Evolutionary conservation across 2,329 filamentous ascomycete genomes (phyloP).

Genomic region (Ilyonectria robusta): DNA sequence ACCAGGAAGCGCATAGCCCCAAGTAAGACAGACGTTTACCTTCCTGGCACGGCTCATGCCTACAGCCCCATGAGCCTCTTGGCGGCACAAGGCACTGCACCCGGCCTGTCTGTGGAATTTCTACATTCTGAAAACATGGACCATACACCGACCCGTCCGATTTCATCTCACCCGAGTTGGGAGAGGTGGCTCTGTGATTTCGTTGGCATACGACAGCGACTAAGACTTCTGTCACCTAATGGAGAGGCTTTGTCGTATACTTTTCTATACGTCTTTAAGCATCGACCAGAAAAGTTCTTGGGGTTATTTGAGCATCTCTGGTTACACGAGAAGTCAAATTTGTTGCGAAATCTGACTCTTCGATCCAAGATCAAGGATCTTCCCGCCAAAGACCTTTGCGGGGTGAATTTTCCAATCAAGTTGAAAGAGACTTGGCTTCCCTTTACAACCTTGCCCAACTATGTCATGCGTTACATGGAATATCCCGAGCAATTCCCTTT

Average conservation of each 20-base stretch:
- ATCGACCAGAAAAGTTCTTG: conserved; percentile 15
- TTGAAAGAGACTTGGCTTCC: conserved; percentile 34
- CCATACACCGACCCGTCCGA: rapidly evolving
- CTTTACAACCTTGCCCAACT: neutral
- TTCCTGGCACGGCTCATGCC: conserved; percentile 5
- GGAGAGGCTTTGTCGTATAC: conserved; percentile 8
- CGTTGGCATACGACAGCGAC: conserved; percentile 14
- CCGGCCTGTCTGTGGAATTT: conserved; percentile 7
- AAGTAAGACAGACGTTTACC: conserved; percentile 17
- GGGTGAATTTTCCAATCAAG: neutral
- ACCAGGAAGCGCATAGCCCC: neutral
- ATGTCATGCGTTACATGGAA: conserved; percentile 28
- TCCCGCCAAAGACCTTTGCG: conserved; percentile 16
- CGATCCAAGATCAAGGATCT: conserved; percentile 12
- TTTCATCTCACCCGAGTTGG: conserved; percentile 6
- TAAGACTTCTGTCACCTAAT: conserved; percentile 20
- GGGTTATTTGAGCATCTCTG: conserved; percentile 33
- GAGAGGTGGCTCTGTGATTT: conserved; percentile 24
- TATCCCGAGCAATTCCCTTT: conserved; percentile 27
- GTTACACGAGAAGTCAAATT: conserved; percentile 3
- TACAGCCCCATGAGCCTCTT: conserved; percentile 29
- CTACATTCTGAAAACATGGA: neutral
- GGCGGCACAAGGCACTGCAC: neutral
- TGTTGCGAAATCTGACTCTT: neutral
- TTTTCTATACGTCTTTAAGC: conserved; percentile 27